These are phyloP conservation scores for Limonium bicolor DNA, from an alignment of 148 eudicot species.

Conservation along the genomic window DNA sequence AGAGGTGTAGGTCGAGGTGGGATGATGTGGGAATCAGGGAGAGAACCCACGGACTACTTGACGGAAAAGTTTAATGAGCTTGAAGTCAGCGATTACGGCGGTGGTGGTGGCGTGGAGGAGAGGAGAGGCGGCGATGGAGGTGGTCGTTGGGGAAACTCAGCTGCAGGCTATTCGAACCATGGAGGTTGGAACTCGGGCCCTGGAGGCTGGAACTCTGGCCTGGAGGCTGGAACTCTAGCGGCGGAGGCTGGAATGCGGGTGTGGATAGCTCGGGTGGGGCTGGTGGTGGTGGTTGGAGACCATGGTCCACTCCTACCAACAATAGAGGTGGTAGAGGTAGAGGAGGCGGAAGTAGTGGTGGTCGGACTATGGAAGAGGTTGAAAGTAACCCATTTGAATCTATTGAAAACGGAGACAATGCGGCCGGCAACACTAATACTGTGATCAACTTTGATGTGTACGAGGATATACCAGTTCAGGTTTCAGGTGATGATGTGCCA, in stretches of 20 bases:
- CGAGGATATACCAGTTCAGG: constrained; percentile 50
- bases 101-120: neutral
- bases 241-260: neutral
- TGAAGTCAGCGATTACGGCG: neutral
- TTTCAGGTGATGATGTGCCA: constrained; percentile 40
- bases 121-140: neutral
- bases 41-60: no score
- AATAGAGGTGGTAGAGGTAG: constrained; percentile 1
- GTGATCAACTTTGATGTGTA: constrained; percentile 42
- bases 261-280: neutral
- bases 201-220: neutral
- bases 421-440: constrained; percentile 1
- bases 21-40: no score
- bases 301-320: constrained; percentile 1
- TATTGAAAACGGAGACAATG: constrained; percentile 1
- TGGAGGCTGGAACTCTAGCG: neutral
- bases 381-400: constrained; percentile 9
- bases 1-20: no score
- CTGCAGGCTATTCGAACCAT: no score
- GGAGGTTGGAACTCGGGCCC: neutral
- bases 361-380: neutral
- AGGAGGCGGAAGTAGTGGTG: neutral
- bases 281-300: constrained; percentile 7
- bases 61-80: no score
- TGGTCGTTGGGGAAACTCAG: neutral